Conservation (phyloP, 345 rosid species). For the Citrus reticulata region DNA sequence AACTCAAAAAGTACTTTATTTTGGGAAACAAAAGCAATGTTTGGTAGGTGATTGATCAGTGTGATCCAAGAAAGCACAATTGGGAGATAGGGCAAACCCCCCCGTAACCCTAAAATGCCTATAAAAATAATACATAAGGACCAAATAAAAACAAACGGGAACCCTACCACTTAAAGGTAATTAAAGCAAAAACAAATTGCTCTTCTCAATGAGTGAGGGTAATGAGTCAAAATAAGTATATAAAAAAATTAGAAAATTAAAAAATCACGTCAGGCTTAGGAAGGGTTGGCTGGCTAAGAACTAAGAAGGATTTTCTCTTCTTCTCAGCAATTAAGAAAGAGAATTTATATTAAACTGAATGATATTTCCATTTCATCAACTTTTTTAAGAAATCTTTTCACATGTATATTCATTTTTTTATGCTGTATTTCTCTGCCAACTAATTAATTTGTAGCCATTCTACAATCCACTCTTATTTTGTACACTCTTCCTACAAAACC, state of each 20-base stretch:
- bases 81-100: background rate
- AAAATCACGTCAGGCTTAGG: background rate
- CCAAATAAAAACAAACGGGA: background rate
- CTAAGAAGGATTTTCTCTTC: background rate
- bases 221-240: background rate
- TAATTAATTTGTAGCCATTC: background rate
- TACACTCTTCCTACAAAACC: conserved; percentile 22
- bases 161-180: background rate
- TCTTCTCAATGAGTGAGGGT: background rate
- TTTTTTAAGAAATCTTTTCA: background rate
- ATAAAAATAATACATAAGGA: no score
- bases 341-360: background rate
- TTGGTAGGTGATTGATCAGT: background rate
- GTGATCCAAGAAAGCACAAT: background rate
- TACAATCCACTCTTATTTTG: conserved; percentile 9
- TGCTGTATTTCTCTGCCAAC: background rate
- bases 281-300: background rate
- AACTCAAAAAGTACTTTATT: no score
- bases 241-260: background rate
- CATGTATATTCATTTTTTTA: background rate
- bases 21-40: background rate
- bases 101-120: background rate
- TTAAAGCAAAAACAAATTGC: background rate
- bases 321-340: background rate
- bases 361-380: background rate